Evolutionary conservation across 345 rosid species (phyloP), one percentile per base, ranked within the genome.

Genomic region (Moringa oleifera): DNA sequence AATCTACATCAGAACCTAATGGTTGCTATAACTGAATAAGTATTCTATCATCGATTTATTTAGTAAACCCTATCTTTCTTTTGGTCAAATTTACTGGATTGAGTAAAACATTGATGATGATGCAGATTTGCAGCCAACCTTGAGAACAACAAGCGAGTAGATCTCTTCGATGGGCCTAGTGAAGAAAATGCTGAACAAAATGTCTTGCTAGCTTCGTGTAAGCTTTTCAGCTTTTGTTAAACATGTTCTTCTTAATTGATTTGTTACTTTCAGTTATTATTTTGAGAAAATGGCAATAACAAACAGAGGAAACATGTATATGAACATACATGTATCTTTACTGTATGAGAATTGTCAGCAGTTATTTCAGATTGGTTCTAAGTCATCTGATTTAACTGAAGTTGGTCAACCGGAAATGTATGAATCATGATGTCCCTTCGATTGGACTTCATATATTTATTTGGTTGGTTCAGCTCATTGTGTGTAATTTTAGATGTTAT

Each of bases 131-230:
- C 91, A 53, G 71, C 90, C 65, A 88, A 79, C 71, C 81, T 90
- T 65, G 98, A 89, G 65, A 88, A 77, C 77, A 85, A 83, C 68
- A 89, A 90, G 77, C 77, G 91, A 68, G 84, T 88, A 10, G 94
- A 93, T 83, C 91, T 93, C 64, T 93, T 93, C 69, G 96, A 93
- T 62, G 96, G 96, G 67, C 87, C 91, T 3, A 72, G 60, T 23
- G 98, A 93, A 71, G 94, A 79, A n/a, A 79, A 76, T 65, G 77
- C 71, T 68, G 98, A 93, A 74, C 94, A 88, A 21, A 88, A 93
- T 74, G 94, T 78, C 58, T 78, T 93, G 81, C 66, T 88, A 16
- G 97, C 96, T 76, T 90, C 98, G 58, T 67, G 98, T 93, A 78
- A 79, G 94, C 18, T 31, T 75, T 73, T 55, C 53, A 23, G 21